Base-by-base conservation (phyloP, 768 basidiomycete species). In the Amanita phalloides region DNA sequence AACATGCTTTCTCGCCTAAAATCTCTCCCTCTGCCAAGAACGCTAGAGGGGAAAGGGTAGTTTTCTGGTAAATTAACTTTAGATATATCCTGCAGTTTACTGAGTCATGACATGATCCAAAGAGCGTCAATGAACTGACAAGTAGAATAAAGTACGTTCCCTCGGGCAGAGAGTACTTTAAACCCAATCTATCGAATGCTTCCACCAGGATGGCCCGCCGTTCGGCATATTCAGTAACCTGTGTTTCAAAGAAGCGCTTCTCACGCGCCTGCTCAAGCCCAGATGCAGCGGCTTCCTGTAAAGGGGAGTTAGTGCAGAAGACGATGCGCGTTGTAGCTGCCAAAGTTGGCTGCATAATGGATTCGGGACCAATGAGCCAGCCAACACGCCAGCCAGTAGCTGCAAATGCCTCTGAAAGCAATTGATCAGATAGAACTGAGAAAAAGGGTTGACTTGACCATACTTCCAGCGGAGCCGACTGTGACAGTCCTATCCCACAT, bases 401-500 rank as follows among this genome's bases (percentile, higher is more conserved):
- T 11, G 93, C 89, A 66, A 99, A 99, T 4, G 91, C 82, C 74
- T 97, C 92, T 94, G 66, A 17, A 56, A 38, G 28, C 7, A 8
- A 49, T 6, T 21, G 23, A 21, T 54, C 28, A 52, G 47, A 38
- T 26, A 45, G n/a, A 11, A 42, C 30, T 39, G 8, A 38, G 26
- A 10, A 23, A 30, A 2, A 28, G 41, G 37, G 23, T 36, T 30
- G 33, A 32, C 20, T 26, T 4, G 67, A 21, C 5, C 23, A 83
- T 67, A 91, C 91, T 95, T 58, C 93, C 93, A 26, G 90, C 94
- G n/a, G 91, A 94, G 37, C 87, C 83, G 50, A 97, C 90, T 6
- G 95, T 97, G 39, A 99, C 83, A 0, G 96, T 99, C 41, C 96
- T 82, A 57, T 97, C 90, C 94, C 94, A 98, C 90, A 98, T 96